Conservation (phyloP, 495 filamentous ascomycete species). For the Extremus antarcticus region DNA sequence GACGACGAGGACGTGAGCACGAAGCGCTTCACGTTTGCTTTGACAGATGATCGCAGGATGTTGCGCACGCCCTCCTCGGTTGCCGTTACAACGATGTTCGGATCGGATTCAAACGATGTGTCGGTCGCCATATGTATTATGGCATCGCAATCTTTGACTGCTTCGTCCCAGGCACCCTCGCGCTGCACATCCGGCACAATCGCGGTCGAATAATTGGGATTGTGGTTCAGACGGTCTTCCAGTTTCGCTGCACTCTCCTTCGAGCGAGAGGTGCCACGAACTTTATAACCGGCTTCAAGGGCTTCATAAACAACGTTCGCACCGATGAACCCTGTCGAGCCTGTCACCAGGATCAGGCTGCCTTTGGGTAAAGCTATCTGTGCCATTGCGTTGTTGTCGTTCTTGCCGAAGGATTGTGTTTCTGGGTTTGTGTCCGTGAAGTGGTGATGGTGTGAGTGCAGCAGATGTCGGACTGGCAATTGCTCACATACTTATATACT, state of each 20-base stretch:
- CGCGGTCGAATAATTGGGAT: background rate
- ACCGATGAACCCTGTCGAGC: slow-evolving; percentile 44
- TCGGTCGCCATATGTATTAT: slow-evolving; percentile 5
- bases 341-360: slow-evolving; percentile 37
- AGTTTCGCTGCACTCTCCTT: slow-evolving; percentile 30
- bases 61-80: slow-evolving; percentile 26
- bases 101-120: background rate
- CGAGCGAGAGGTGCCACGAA: slow-evolving; percentile 20
- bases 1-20: slow-evolving; percentile 42
- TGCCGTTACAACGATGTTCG: slow-evolving; percentile 1
- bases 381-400: background rate
- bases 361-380: background rate
- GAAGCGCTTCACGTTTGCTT: slow-evolving; percentile 38
- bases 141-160: slow-evolving; percentile 19
- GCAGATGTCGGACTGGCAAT: too few species aligned
- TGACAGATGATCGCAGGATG: slow-evolving; percentile 35
- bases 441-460: too few species aligned
- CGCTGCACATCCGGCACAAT: slow-evolving; percentile 1
- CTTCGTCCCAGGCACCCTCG: slow-evolving; percentile 30
- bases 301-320: slow-evolving; percentile 26
- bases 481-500: too few species aligned
- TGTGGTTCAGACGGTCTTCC: background rate
- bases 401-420: too few species aligned
- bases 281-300: background rate
- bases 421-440: too few species aligned